These are phyloP conservation scores for Macadamia integrifolia DNA, from an alignment of 164 flowering plant genomes.

Conservation along the genomic window DNA sequence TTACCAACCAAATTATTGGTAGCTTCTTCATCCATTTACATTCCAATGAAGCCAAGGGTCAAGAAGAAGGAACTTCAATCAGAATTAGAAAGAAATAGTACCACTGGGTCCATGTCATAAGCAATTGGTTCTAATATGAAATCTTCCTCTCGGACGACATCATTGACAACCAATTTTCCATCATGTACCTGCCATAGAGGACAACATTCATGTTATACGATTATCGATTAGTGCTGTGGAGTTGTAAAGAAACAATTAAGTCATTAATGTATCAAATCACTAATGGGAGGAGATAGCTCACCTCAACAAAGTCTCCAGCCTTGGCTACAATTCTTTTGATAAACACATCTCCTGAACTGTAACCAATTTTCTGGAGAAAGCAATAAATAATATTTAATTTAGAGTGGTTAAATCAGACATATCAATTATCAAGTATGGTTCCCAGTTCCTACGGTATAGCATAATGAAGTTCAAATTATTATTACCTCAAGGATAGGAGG, in stretches of 20 bases:
- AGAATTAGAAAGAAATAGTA: conserved; percentile 11
- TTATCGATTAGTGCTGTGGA: background rate
- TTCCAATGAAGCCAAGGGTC: too few relatives aligned
- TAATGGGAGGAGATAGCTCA: conserved; percentile 20
- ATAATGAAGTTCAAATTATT: background rate
- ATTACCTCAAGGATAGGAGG: conserved; percentile 74
- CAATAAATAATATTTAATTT: background rate
- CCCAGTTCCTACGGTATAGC: background rate
- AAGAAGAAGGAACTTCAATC: conserved; percentile 7
- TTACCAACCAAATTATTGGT: too few relatives aligned
- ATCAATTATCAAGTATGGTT: background rate
- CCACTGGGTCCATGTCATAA: conserved; percentile 82
- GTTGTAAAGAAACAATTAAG: background rate
- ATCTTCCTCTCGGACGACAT: conserved; percentile 63
- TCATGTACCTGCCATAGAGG: conserved; percentile 39
- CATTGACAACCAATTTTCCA: conserved; percentile 85
- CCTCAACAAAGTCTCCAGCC: conserved; percentile 88
- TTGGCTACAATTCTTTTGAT: conserved; percentile 91
- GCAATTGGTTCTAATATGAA: conserved; percentile 80
- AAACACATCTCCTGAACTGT: conserved; percentile 62
- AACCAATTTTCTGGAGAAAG: conserved; percentile 60
- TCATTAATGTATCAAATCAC: background rate
- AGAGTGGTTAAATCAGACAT: background rate
- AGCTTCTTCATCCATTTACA: too few relatives aligned
- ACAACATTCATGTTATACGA: background rate